phyloP scores from a whole-genome alignment of 73 alveolate genomes.

The Paramecium sexaurelia region DNA sequence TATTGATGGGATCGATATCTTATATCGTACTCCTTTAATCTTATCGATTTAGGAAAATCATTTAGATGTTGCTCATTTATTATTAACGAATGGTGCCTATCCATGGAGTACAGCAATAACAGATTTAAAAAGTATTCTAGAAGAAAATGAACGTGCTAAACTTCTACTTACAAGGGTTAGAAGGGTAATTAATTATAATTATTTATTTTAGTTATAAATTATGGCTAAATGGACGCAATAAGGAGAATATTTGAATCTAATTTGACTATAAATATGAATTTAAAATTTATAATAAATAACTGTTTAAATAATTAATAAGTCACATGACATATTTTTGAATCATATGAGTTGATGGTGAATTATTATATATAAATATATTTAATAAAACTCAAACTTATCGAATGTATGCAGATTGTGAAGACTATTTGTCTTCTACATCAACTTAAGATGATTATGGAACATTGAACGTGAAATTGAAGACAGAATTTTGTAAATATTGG shows the following conservation, averaged over 20 bases:
- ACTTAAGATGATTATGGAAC: conserved; percentile 30
- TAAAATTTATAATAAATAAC: not conserved
- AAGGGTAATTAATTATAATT: not conserved
- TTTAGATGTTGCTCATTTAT: not conserved
- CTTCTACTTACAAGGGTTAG: not conserved
- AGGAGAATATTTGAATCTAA: not conserved
- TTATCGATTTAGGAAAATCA: not conserved
- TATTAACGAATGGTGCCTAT: conserved; percentile 23
- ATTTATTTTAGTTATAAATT: not conserved
- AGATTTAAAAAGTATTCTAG: conserved; percentile 14
- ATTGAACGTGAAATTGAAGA: conserved; percentile 41
- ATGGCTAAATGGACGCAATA: conserved; percentile 2
- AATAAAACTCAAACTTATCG: not conserved
- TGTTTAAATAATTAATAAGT: not conserved
- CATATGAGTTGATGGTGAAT: not conserved
- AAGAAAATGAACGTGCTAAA: not conserved
- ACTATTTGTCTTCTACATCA: conserved; percentile 38
- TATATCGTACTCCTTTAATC: conserved; percentile 6
- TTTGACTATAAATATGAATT: not conserved
- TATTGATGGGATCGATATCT: not conserved
- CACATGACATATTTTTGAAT: conserved; percentile 35
- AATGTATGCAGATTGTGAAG: conserved; percentile 37
- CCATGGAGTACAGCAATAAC: conserved; percentile 47
- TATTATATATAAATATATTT: not conserved
- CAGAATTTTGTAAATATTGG: conserved; percentile 51